Evolutionary conservation across 108 stramenopile species (phyloP), one percentile per base, ranked within the genome.

Genomic region (Bacterosira constricta): DNA sequence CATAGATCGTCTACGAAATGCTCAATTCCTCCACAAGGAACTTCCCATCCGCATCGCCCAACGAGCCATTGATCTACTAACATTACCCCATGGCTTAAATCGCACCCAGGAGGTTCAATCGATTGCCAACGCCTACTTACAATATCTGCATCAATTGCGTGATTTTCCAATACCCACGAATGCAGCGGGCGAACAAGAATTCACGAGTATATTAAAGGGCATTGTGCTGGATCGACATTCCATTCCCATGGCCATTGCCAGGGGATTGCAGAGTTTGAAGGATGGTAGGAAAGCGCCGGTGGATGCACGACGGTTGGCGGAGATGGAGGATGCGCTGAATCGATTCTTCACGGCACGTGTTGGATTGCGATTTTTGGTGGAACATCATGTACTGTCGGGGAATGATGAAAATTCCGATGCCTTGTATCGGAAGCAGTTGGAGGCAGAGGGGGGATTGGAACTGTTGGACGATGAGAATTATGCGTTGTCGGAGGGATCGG

Each of bases 41-140:
- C 83, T 98, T 6, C 96, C 96, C 23, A 86, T 96, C 15, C 92
- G 97, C 6, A 81, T 96, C 36, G 96, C 96, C 7, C 95, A 97
- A 81, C 90, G 95, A 3, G 91, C 92, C 37, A 72, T 88, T 27
- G 96, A 97, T 69, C 79, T 97, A 15, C 63, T 92, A 17, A 88
- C 89, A 5, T 54, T 96, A 27, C 96, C 96, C 9, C 86, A 90
- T 66, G 94, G 91, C 8, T 74, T 96, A 13, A 70, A 77, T 50
- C 67, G 85, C 6, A 83, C 87, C 8, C 38, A 57, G 10, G 80
- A 88, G 35, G 86, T 97, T 3, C 85, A 83, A 46, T 71, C 85
- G 36, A 85, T 96, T 18, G 85, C 89, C 8, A 74, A 82, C 23
- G 82, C 86, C 9, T 97, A 97, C 76, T 71, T 86, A 18, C 58